Conservation (phyloP, 208 protist species). For the Vickermania spadyakhi region DNA sequence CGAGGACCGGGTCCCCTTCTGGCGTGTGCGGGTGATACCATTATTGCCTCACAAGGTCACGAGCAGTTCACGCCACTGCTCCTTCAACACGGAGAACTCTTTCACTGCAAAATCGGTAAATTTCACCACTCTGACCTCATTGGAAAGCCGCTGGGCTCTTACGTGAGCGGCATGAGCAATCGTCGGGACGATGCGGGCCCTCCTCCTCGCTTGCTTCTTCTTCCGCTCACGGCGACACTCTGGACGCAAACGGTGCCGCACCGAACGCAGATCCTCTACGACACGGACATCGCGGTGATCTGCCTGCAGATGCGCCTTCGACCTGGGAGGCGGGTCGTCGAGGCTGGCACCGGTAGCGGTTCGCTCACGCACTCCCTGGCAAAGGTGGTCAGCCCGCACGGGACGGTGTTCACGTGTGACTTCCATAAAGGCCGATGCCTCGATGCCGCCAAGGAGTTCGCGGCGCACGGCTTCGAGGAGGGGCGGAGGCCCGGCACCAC, state of each 20-base stretch:
- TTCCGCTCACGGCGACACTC: slow-evolving; percentile 81
- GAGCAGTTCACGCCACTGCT: slow-evolving; percentile 52
- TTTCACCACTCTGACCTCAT: slow-evolving; percentile 83
- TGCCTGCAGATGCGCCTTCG: slow-evolving; percentile 58
- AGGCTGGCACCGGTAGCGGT: slow-evolving; percentile 88
- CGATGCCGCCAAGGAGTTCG: slow-evolving; percentile 67
- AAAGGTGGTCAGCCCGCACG: slow-evolving; percentile 66
- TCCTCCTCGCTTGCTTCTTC: slow-evolving; percentile 35
- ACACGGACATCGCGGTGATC: slow-evolving; percentile 87
- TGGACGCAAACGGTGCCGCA: slow-evolving; percentile 87
- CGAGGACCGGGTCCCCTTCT: slow-evolving; percentile 29
- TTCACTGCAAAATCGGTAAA: slow-evolving; percentile 79
- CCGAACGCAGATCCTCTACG: slow-evolving; percentile 90
- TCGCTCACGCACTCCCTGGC: slow-evolving; percentile 82
- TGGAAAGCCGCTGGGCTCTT: slow-evolving; percentile 40
- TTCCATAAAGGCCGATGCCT: slow-evolving; percentile 82
- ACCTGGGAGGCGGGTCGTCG: slow-evolving; percentile 66
- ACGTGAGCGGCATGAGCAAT: slow-evolving; percentile 56
- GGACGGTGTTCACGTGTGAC: slow-evolving; percentile 80
- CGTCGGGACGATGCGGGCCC: slow-evolving; percentile 33
- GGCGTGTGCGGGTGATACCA: slow-evolving; percentile 64
- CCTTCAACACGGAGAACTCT: slow-evolving; percentile 37
- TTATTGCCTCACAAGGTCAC: slow-evolving; percentile 64
- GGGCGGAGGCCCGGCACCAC: too few relatives aligned
- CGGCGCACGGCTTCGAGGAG: neutral